phyloP scores from a whole-genome alignment of 257 asterid genomes.

The Penstemon eatonii region DNA sequence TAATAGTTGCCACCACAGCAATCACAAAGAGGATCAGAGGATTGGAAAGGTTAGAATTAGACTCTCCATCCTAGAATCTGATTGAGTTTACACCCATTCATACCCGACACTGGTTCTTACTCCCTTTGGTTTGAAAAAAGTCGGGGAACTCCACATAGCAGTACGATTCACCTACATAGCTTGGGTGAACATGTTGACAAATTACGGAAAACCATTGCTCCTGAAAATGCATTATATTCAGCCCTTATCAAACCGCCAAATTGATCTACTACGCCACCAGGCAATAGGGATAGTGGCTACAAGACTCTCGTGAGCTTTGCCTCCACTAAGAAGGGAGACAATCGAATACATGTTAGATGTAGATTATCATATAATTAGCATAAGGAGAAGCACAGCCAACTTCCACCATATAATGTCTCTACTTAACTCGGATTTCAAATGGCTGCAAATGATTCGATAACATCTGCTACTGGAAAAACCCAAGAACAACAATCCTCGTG shows the following conservation, averaged over 20 bases:
- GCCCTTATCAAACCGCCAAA: conserved; percentile 76
- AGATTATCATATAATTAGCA: conserved; percentile 71
- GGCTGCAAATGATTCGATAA: conserved; percentile 62
- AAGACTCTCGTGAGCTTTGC: conserved; percentile 67
- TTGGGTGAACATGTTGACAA: conserved; percentile 77
- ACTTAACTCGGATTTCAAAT: conserved; percentile 55
- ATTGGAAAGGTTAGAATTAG: conserved; percentile 87
- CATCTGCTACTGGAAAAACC: conserved; percentile 77
- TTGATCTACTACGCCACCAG: conserved; percentile 87
- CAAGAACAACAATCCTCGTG: conserved; percentile 71
- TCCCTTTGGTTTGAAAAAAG: conserved; percentile 73
- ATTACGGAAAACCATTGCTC: conserved; percentile 69
- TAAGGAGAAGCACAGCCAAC: conserved; percentile 91
- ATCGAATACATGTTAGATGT: conserved; percentile 90
- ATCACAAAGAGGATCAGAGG: conserved; percentile 71
- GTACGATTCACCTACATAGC: conserved; percentile 77
- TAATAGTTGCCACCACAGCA: conserved; percentile 63
- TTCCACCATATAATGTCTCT: conserved; percentile 72
- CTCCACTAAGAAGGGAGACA: conserved; percentile 75
- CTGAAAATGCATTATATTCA: conserved; percentile 87
- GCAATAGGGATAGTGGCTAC: conserved; percentile 77
- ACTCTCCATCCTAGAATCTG: conserved; percentile 73
- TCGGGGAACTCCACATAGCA: conserved; percentile 86
- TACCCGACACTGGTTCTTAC: conserved; percentile 74
- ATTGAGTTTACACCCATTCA: conserved; percentile 64